These are phyloP conservation scores for Penicillium frequentans DNA, from an alignment of 2,329 filamentous ascomycete species.

Conservation along the genomic window DNA sequence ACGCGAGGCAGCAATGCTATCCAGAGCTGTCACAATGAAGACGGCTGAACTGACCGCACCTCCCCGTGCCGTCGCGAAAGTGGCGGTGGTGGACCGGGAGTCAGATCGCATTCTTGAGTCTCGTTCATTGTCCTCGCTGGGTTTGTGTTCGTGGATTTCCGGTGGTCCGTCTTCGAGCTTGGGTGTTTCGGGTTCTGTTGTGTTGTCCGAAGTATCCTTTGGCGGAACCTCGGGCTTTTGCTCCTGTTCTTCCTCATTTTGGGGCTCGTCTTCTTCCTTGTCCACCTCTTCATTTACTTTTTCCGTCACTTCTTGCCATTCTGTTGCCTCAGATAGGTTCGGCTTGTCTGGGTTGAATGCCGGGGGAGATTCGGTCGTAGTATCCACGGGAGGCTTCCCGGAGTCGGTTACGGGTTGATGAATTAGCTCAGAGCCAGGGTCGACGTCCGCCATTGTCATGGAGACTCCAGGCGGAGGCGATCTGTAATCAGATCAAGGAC, in stretches of 20 bases:
- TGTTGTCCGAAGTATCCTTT: constrained; percentile 25
- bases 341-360: constrained; percentile 34
- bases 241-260: constrained; percentile 21
- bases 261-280: constrained; percentile 5
- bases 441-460: constrained; percentile 44
- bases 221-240: constrained; percentile 27
- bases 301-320: constrained; percentile 30
- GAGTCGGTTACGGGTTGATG: constrained; percentile 26
- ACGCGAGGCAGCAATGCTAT: constrained; percentile 86
- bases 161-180: constrained; percentile 17
- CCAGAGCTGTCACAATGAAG: constrained; percentile 90
- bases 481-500: constrained; percentile 23
- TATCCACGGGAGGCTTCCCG: constrained; percentile 31
- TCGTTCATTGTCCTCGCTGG: constrained; percentile 18
- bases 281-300: constrained; percentile 8
- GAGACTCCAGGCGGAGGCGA: constrained; percentile 36
- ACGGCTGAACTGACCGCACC: constrained; percentile 88
- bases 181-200: constrained; percentile 20
- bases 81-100: constrained; percentile 60
- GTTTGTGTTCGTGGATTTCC: constrained; percentile 22
- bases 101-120: constrained; percentile 54
- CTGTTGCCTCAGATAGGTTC: constrained; percentile 25
- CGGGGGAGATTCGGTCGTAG: constrained; percentile 25
- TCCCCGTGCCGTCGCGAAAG: constrained; percentile 51
- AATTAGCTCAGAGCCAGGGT: constrained; percentile 36